A percentile compares a stretch with the other conserved stretches of the same genome.
Conservation (phyloP, 2,329 filamentous ascomycete species). For the Davidsoniella australis region DNA sequence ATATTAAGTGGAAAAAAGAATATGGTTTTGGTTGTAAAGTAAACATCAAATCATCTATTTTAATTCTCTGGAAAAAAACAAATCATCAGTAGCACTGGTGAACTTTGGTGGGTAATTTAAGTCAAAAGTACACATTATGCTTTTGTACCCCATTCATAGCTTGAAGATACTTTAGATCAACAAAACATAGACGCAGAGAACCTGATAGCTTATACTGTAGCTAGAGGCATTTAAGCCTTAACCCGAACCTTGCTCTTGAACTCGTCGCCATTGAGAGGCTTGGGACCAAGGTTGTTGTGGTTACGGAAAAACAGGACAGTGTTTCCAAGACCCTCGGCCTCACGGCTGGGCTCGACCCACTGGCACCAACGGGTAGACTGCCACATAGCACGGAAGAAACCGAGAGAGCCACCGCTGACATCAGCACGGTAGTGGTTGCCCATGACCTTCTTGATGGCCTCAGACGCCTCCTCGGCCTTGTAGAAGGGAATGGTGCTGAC, state of each 20-base stretch:
- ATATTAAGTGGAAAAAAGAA: no score
- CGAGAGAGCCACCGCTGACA: slow-evolving; percentile 54
- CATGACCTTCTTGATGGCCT: slow-evolving; percentile 91
- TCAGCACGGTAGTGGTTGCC: slow-evolving; percentile 86
- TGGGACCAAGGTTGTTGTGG: slow-evolving; percentile 64
- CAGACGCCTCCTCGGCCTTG: slow-evolving; percentile 82
- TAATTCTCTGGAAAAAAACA: no score
- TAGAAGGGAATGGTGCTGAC: slow-evolving; percentile 81
- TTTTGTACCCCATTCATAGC: no score
- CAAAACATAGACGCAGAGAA: no score
- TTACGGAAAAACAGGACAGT: slow-evolving; percentile 92
- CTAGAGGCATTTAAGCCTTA: slow-evolving; percentile 1
- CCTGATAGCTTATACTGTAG: no score
- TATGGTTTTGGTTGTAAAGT: no score
- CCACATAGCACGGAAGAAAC: slow-evolving; percentile 76
- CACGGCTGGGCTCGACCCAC: slow-evolving; percentile 87
- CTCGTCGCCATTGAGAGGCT: slow-evolving; percentile 16
- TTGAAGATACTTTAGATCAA: no score
- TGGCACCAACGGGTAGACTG: slow-evolving; percentile 74
- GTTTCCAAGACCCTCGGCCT: slow-evolving; percentile 62
- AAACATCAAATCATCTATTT: no score
- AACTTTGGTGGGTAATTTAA: no score
- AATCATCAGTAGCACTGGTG: no score
- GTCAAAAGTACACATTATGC: no score
- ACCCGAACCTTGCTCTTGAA: neutral